Conservation (phyloP, 768 basidiomycete genomes). For the Tricholoma matsutake region DNA sequence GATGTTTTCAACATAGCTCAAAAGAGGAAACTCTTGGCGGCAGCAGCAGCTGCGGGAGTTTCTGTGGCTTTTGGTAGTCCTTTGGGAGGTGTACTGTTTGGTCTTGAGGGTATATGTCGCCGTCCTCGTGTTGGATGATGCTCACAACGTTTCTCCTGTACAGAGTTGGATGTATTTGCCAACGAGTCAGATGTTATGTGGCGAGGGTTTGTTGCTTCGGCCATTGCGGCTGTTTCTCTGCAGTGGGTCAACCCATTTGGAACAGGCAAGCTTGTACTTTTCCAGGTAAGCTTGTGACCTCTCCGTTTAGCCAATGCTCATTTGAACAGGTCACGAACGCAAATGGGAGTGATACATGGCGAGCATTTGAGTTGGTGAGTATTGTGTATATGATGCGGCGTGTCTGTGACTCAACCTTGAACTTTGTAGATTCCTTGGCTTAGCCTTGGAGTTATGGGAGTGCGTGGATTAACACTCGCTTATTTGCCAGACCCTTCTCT, state of each 20-base stretch:
- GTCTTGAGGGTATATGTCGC: slow-evolving; percentile 56
- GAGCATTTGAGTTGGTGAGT: slow-evolving; percentile 67
- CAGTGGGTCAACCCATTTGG: slow-evolving; percentile 86
- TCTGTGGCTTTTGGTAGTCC: slow-evolving; percentile 89
- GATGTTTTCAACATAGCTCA: slow-evolving; percentile 45
- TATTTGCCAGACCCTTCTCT: neutral
- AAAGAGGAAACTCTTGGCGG: slow-evolving; percentile 77
- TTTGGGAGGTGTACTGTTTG: slow-evolving; percentile 82
- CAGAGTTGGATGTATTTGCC: slow-evolving; percentile 65
- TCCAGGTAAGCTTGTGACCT: slow-evolving; percentile 45
- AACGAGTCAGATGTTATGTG: slow-evolving; percentile 78
- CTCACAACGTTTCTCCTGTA: neutral
- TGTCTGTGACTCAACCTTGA: neutral
- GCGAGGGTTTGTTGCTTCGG: slow-evolving; percentile 88
- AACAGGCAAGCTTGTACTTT: slow-evolving; percentile 79
- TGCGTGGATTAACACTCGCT: slow-evolving; percentile 23
- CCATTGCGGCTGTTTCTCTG: slow-evolving; percentile 79
- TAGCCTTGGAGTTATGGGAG: slow-evolving; percentile 58
- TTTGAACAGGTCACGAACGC: slow-evolving; percentile 52
- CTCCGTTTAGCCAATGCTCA: neutral
- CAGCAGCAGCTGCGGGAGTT: slow-evolving; percentile 83
- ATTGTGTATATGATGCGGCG: neutral
- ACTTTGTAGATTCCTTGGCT: slow-evolving; percentile 66
- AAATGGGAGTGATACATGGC: slow-evolving; percentile 58
- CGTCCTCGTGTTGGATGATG: neutral